These are phyloP conservation scores for Solanum tarijense DNA, from an alignment of 257 asterid species.

Conservation along the genomic window DNA sequence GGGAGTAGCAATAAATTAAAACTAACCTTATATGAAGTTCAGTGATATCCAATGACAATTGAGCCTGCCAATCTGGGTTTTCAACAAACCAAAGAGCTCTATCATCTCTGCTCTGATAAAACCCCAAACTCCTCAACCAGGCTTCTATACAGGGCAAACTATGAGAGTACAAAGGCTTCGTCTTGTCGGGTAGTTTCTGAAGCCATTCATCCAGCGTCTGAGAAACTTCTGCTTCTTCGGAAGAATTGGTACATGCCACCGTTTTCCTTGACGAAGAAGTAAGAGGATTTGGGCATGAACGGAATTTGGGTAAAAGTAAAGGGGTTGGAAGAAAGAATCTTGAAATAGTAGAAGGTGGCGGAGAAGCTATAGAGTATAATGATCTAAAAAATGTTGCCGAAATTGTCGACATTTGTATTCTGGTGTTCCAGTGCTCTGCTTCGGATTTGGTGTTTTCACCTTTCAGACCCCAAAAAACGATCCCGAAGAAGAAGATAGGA, in stretches of 20 bases:
- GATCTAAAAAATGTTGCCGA: neutral
- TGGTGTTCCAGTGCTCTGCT: neutral
- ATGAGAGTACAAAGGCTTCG: conserved; percentile 78
- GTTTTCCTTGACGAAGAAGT: conserved; percentile 21
- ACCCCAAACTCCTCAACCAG: conserved; percentile 74
- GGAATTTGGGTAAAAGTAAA: conserved; percentile 18
- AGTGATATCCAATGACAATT: conserved; percentile 76
- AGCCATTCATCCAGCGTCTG: conserved; percentile 73
- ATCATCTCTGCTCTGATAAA: conserved; percentile 76
- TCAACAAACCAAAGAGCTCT: conserved; percentile 87
- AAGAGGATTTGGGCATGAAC: conserved; percentile 10
- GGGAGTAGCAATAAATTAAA: neutral
- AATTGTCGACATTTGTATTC: neutral
- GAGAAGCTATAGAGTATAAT: conserved; percentile 1
- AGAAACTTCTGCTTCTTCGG: conserved; percentile 44
- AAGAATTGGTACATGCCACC: conserved; percentile 24
- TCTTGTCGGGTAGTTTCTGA: conserved; percentile 77
- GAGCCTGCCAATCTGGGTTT: conserved; percentile 83
- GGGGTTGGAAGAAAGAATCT: conserved; percentile 13
- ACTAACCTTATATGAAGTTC: conserved; percentile 74
- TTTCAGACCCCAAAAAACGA: neutral
- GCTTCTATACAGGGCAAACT: conserved; percentile 96
- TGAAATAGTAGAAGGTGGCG: conserved; percentile 11
- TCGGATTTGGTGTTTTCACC: neutral
- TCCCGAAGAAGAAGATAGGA: conserved; percentile 13